Conservation (phyloP, 202 grass and related monocot genomes). For the Setaria viridis region DNA sequence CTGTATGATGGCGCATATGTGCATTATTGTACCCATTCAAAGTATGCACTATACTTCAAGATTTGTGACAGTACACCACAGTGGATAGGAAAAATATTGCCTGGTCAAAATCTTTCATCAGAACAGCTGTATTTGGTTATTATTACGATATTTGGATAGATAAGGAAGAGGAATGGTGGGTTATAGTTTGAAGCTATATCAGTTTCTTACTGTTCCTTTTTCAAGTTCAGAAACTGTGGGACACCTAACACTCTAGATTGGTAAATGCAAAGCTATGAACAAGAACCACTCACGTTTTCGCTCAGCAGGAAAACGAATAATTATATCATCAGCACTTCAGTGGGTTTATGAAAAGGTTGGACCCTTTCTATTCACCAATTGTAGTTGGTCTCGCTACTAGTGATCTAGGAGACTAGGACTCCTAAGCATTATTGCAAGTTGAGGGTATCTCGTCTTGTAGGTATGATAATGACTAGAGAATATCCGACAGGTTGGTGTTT, state of each 20-base stretch:
- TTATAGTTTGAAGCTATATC: background rate
- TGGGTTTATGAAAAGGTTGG: background rate
- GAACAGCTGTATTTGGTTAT: background rate
- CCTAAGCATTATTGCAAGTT: conserved; percentile 27
- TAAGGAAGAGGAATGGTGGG: background rate
- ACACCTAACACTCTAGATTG: background rate
- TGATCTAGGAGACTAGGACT: conserved; percentile 7
- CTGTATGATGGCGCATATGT: background rate
- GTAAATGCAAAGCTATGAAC: background rate
- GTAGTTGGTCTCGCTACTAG: conserved; percentile 5
- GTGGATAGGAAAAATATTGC: background rate
- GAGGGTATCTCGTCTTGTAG: background rate
- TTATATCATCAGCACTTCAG: conserved; percentile 6
- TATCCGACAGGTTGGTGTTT: background rate
- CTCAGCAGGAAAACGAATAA: background rate
- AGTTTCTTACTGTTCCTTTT: background rate
- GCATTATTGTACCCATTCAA: background rate
- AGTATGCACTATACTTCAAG: background rate
- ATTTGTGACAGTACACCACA: background rate
- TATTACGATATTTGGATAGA: background rate
- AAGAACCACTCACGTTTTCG: background rate
- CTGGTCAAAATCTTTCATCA: background rate
- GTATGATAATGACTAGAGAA: background rate
- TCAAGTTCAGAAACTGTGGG: background rate
- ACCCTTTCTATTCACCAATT: conserved; percentile 13